Conservation (phyloP, 1,284 basidiomycete species). For the Agaricales sp. region DNA sequence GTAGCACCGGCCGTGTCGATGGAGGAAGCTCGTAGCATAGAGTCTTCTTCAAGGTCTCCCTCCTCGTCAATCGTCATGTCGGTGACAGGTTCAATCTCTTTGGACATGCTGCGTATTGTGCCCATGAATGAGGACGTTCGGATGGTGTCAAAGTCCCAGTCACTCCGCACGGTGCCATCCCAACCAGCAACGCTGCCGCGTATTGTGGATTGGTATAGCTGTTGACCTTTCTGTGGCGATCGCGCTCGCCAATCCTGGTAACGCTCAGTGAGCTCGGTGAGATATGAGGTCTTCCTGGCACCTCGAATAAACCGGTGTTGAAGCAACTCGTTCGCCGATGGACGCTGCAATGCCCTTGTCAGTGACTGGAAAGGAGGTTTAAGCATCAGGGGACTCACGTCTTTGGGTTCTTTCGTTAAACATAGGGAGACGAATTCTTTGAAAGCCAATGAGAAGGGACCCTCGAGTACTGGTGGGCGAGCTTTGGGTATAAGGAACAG, state of each 20-base stretch:
- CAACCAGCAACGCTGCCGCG: slow-evolving; percentile 42
- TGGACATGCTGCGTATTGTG: slow-evolving; percentile 57
- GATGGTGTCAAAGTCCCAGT: slow-evolving; percentile 95
- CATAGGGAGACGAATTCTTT: slow-evolving; percentile 90
- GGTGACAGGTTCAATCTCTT: slow-evolving; percentile 45
- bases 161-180: slow-evolving; percentile 75
- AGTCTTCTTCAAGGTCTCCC: slow-evolving; percentile 30
- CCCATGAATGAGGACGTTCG: slow-evolving; percentile 66
- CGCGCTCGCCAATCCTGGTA: slow-evolving; percentile 60
- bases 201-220: slow-evolving; percentile 43
- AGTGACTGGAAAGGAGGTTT: slow-evolving; percentile 5
- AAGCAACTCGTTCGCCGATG: slow-evolving; percentile 84
- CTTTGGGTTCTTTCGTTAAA: slow-evolving; percentile 84
- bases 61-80: slow-evolving; percentile 42
- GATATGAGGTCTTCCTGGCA: slow-evolving; percentile 72
- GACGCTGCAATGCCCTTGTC: slow-evolving; percentile 46
- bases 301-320: slow-evolving; percentile 86
- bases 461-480: slow-evolving; percentile 88
- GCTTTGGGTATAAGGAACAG: slow-evolving; percentile 94
- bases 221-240: slow-evolving; percentile 41
- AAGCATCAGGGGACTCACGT: slow-evolving; percentile 34
- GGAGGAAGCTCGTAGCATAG: slow-evolving; percentile 37
- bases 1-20: slow-evolving; percentile 49
- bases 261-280: slow-evolving; percentile 82
- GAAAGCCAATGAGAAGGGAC: slow-evolving; percentile 75